A percentile compares a stretch with the other conserved stretches of the same genome.
These are phyloP conservation scores for Picea engelmannii DNA, from an alignment of 83 land plant genomes.

Conservation along the genomic window DNA sequence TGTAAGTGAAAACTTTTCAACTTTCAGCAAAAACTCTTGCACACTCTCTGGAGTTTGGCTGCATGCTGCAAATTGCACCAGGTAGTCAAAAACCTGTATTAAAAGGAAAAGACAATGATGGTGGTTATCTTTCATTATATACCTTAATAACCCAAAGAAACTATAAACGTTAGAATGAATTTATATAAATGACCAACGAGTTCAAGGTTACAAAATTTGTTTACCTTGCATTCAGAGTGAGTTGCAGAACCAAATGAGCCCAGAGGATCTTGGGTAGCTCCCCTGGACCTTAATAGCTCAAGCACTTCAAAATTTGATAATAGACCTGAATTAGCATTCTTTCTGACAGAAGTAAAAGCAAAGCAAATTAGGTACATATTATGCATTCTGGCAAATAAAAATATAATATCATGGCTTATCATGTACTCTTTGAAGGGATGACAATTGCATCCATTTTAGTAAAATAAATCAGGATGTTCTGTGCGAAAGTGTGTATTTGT, in stretches of 20 bases:
- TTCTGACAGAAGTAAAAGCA: slow-evolving; percentile 19
- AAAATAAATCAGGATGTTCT: no score
- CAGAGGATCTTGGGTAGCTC: slow-evolving; percentile 57
- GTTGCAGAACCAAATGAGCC: slow-evolving; percentile 44
- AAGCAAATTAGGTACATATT: no score
- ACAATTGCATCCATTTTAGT: no score
- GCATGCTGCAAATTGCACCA: slow-evolving; percentile 50
- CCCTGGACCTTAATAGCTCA: slow-evolving; percentile 57
- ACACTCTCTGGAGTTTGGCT: slow-evolving; percentile 44
- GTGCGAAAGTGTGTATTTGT: no score
- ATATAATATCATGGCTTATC: no score
- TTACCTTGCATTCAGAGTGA: slow-evolving; percentile 79
- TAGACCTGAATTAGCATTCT: slow-evolving; percentile 59
- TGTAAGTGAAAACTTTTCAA: slow-evolving; percentile 42
- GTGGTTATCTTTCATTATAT: neutral
- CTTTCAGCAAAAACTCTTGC: slow-evolving; percentile 27
- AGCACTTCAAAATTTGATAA: slow-evolving; percentile 81
- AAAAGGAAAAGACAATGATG: neutral
- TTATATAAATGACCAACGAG: neutral
- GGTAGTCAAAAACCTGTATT: slow-evolving; percentile 57
- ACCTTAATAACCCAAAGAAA: neutral
- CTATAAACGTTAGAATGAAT: neutral
- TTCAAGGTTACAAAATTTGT: neutral
- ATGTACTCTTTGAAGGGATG: no score
- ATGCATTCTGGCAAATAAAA: no score